Evolutionary conservation across 2,329 filamentous ascomycete genomes (phyloP), one percentile per base, ranked within the genome.

Genomic region (Penicillium oxalicum): DNA sequence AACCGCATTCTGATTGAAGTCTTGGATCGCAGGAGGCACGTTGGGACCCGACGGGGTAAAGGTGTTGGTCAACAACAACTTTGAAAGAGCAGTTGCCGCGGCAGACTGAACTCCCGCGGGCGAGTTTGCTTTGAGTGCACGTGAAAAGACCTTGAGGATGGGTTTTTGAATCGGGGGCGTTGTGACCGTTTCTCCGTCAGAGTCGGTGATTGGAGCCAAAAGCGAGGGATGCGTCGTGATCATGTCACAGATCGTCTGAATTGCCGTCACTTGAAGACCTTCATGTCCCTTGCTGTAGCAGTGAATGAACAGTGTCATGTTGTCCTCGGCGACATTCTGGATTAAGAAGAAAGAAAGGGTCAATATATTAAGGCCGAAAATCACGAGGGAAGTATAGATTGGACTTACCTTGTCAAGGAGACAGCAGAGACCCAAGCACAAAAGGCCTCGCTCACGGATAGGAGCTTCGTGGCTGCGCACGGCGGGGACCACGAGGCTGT

Each of bases 271-370:
- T 67, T 97, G 91, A 35, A 98, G 77, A 0, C 86, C 83, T 8
- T 93, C 84, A 63, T 96, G 90, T 1, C 93, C 93, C 73, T 95
- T 95, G 69, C 77, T 87, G 72, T 94, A 96, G 74, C 95, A 96
- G 67, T 95, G 91, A 68, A 96, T 87, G 70, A 98, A 98, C 3
- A 98, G 79, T 0, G 83, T 86, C 55, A 97, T 75, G 66, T 98
- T 97, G 67, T 95, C 90, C 64, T 91, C 86, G 0, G 93, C 93
- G 24, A 97, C 81, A 7, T 89, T 88, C 71, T 83, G 18, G 18
- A 18, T 18, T 18, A 18, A 57, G n/a, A 25, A 32, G 13, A 40
- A 33, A 53, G 4, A 29, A 11, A 5, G 8, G 29, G 38, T 62
- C 48, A 60, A 48, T 40, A 53, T 47, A 49, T 28, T 49, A 24